Evolutionary conservation across 2,329 filamentous ascomycete genomes (phyloP).

Genomic region (Immersiporthe knoxdaviesiana): DNA sequence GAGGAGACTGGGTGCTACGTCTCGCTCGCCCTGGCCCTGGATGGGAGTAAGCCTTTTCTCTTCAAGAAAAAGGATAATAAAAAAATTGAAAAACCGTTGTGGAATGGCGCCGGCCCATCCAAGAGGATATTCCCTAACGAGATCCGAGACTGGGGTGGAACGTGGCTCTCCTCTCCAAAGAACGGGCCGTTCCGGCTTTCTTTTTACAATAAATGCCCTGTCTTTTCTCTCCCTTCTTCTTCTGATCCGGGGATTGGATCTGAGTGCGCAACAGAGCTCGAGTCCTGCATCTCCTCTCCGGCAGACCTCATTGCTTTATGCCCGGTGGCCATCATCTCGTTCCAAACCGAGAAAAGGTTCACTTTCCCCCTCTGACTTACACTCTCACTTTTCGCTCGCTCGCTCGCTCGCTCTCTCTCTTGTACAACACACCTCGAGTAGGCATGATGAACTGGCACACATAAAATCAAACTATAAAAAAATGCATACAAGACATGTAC

Average conservation of each 20-base stretch:
- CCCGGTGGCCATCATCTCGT: too few species aligned
- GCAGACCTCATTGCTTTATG: neutral
- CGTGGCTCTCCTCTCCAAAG: neutral
- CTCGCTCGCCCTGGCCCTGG: neutral
- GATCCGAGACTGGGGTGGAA: constrained; percentile 1
- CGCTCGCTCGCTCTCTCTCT: too few species aligned
- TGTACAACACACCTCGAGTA: too few species aligned
- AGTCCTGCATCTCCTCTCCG: neutral
- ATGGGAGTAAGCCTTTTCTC: neutral
- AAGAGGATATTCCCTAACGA: neutral
- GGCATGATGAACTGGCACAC: neutral
- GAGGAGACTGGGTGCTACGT: neutral
- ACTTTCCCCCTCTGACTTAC: too few species aligned
- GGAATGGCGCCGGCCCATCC: neutral
- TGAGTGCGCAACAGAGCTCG: neutral
- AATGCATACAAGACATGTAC: neutral
- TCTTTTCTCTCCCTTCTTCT: neutral
- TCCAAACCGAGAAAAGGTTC: too few species aligned
- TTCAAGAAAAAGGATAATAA: neutral
- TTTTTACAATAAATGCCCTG: neutral
- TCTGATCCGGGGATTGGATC: neutral
- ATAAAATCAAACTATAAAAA: neutral
- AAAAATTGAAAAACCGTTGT: neutral
- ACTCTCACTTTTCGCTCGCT: too few species aligned
- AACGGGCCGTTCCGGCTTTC: constrained; percentile 8